Evolutionary conservation across 2,329 filamentous ascomycete species (phyloP), one percentile per base, ranked within the genome.

Genomic region (Aspergillus chevalieri): DNA sequence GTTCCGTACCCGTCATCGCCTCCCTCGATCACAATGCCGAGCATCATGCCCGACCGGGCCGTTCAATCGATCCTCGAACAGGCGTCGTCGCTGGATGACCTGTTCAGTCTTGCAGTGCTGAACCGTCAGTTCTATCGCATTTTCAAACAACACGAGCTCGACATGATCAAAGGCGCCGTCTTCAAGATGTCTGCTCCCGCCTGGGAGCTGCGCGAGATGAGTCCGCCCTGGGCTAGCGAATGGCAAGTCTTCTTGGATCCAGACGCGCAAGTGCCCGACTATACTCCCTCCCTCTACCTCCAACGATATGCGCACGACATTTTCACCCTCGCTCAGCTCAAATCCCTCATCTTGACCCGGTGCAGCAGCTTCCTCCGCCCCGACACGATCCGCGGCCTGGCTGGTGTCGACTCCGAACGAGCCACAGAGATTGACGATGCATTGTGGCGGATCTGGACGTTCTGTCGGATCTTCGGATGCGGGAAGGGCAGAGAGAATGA

Each of bases 401-500:
- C 74, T 1, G 77, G 75, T 3, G 63, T 71, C 17, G 71, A 74
- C 41, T 67, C 72, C 7, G 57, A 64, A 2, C 71, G 74, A 7
- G 73, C 77, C 1, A 69, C 71, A 38, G 76, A 80, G 49, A 73
- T 84, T 22, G 78, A 84, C 50, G 75, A 83, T 62, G 81, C 82
- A 0, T 74, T 85, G 44, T 85, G 81, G 80, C 77, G 82, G 2
- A 78, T 85, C 26, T 84, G 82, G 81, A 82, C 78, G 0, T 85
- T 85, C 64, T 84, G 81, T 64, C 76, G 75, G 47, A 77, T 84
- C 28, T 85, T 85, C 47, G 82, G 82, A 1, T 76, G 73, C 45
- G 74, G 74, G 0, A 83, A 81, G 55, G 74, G 74, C 4, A 74
- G 80, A 12, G 79, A 83, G 55, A 76, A 80, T 26, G 80, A 84